Evolutionary conservation across 2,329 filamentous ascomycete species (phyloP).

Genomic region (Phoma herbarum): DNA sequence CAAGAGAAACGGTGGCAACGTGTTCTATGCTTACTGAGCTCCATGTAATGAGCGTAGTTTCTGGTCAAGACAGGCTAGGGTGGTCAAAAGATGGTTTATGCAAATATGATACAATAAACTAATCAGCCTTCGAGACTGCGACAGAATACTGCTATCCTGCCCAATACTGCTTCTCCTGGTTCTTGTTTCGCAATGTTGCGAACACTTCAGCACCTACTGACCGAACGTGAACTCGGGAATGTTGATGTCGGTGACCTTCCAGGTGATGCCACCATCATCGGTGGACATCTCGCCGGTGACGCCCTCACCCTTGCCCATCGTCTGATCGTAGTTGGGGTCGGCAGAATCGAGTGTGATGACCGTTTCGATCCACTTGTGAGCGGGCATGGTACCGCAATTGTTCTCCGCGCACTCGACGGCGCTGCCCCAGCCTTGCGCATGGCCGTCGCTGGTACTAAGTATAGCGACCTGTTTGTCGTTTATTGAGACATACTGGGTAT

Average conservation of each 20-base stretch:
- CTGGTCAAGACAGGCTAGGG: no score
- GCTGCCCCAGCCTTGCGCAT: slow-evolving; percentile 56
- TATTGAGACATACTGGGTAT: slow-evolving; percentile 53
- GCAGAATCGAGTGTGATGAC: slow-evolving; percentile 47
- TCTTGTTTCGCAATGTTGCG: not conserved
- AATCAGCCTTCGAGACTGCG: not conserved
- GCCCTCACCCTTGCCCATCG: slow-evolving; percentile 49
- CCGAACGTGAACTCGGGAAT: slow-evolving; percentile 34
- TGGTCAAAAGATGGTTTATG: no score
- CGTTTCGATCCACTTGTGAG: slow-evolving; percentile 55
- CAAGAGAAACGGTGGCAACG: slow-evolving; percentile 16
- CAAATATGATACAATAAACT: slow-evolving; percentile 1
- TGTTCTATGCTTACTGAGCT: no score
- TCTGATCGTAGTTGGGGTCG: slow-evolving; percentile 54
- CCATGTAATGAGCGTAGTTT: no score
- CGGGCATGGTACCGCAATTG: slow-evolving; percentile 54
- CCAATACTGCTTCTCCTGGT: not conserved
- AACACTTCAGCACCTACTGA: not conserved
- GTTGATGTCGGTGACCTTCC: slow-evolving; percentile 54
- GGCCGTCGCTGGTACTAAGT: slow-evolving; percentile 56
- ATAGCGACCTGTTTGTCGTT: slow-evolving; percentile 53
- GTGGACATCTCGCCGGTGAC: slow-evolving; percentile 55
- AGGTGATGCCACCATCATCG: slow-evolving; percentile 55
- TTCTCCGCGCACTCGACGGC: slow-evolving; percentile 54
- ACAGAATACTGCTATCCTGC: not conserved